phyloP scores from a whole-genome alignment of 169 alveolate genomes.

The Cryptosporidium baileyi region DNA sequence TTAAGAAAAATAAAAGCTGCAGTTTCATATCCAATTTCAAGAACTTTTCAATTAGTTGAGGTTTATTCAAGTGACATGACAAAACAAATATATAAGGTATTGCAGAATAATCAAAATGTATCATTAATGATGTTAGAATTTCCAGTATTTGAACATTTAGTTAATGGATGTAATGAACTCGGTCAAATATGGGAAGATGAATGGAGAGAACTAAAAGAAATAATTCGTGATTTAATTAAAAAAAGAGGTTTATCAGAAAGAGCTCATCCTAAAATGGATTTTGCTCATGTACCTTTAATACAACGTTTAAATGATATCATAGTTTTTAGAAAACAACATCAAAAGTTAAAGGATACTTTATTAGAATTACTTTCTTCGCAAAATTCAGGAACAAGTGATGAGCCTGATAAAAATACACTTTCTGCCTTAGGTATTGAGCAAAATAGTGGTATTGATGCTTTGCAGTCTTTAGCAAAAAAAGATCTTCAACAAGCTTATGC shows the following conservation, averaged over 20 bases:
- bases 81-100: constrained; percentile 80
- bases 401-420: neutral
- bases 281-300: constrained; percentile 85
- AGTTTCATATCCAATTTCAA: constrained; percentile 86
- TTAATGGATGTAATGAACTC: constrained; percentile 85
- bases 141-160: constrained; percentile 83
- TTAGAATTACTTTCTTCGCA: constrained; percentile 23
- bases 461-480: constrained; percentile 58
- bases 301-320: constrained; percentile 88
- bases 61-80: constrained; percentile 91
- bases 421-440: constrained; percentile 42
- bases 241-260: constrained; percentile 86
- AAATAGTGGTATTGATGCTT: constrained; percentile 40
- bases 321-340: constrained; percentile 91
- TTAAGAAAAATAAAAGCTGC: constrained; percentile 87
- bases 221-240: constrained; percentile 82
- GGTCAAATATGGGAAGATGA: constrained; percentile 93
- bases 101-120: constrained; percentile 74
- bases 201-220: constrained; percentile 87
- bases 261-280: constrained; percentile 83
- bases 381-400: neutral
- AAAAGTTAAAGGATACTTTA: constrained; percentile 89
- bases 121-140: constrained; percentile 85
- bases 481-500: constrained; percentile 62
- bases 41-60: constrained; percentile 90